A percentile compares a stretch with the other conserved stretches of the same genome.
Conservation (phyloP, 2,329 filamentous ascomycete species). For the Trichoderma hamatum region DNA sequence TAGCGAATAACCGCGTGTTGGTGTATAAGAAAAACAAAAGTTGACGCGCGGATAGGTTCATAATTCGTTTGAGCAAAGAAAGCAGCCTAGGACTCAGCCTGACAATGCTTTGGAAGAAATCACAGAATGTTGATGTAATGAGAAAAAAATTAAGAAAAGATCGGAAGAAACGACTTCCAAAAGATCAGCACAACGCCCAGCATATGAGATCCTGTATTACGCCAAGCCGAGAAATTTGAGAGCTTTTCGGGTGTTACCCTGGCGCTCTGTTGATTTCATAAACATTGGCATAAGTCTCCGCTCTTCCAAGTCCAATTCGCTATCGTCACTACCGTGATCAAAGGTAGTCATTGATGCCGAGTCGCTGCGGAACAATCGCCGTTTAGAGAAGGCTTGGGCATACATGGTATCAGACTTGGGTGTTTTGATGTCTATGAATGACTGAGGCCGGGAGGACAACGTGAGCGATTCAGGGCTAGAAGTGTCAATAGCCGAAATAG, state of each 20-base stretch:
- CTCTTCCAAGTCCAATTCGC: constrained; percentile 52
- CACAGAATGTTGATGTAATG: neutral
- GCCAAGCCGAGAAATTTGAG: constrained; percentile 56
- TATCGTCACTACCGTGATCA: constrained; percentile 45
- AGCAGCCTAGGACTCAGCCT: neutral
- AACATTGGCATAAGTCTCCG: constrained; percentile 57
- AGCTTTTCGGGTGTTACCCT: constrained; percentile 54
- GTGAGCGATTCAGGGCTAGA: constrained; percentile 25
- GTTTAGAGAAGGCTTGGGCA: constrained; percentile 37
- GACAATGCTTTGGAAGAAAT: neutral
- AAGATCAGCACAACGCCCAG: neutral
- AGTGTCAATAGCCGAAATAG: constrained; percentile 15
- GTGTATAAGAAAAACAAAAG: neutral
- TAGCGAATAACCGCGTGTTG: neutral
- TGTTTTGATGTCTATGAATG: constrained; percentile 32
- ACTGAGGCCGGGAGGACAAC: constrained; percentile 24
- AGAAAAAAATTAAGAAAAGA: neutral
- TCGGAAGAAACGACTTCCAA: neutral
- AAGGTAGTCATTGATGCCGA: constrained; percentile 40
- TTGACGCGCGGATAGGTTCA: neutral
- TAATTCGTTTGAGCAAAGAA: constrained; percentile 18
- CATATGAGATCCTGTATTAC: neutral
- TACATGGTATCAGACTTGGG: constrained; percentile 37
- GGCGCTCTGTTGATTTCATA: constrained; percentile 41
- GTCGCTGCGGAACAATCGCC: constrained; percentile 32